A percentile compares a stretch with the other conserved stretches of the same genome.
Evolutionary conservation across 768 basidiomycete species (phyloP).

Genomic region (Porphyrellus cyaneotinctus): DNA sequence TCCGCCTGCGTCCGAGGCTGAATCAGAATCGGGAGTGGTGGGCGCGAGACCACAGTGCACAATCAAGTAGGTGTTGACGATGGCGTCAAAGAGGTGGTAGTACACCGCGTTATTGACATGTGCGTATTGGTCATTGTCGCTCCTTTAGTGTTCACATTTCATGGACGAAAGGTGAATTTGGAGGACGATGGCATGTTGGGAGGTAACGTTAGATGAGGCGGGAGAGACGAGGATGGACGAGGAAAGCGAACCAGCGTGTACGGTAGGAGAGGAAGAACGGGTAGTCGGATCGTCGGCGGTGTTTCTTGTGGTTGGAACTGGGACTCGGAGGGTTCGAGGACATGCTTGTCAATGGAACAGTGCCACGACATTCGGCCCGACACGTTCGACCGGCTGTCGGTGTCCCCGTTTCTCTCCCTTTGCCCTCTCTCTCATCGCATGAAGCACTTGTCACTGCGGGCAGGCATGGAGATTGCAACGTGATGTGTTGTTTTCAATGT

Average conservation of each 20-base stretch:
- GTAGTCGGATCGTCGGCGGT: slow-evolving; percentile 50
- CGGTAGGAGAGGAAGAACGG: slow-evolving; percentile 56
- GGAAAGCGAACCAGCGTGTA: slow-evolving; percentile 57
- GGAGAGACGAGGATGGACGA: background rate
- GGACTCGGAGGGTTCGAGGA: background rate
- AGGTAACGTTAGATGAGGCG: too few relatives aligned
- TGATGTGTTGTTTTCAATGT: too few relatives aligned
- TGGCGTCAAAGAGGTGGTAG: slow-evolving; percentile 78
- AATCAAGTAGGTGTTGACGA: slow-evolving; percentile 78
- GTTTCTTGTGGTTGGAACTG: slow-evolving; percentile 29
- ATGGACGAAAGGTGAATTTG: too few relatives aligned
- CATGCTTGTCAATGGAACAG: background rate
- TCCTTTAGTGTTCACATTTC: slow-evolving; percentile 48
- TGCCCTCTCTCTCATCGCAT: too few relatives aligned
- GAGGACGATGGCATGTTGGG: too few relatives aligned
- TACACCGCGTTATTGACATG: slow-evolving; percentile 82
- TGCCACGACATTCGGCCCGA: too few relatives aligned
- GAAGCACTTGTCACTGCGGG: too few relatives aligned
- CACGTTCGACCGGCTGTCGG: too few relatives aligned
- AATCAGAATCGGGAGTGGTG: slow-evolving; percentile 28
- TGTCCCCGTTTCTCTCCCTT: too few relatives aligned
- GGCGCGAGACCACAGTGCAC: slow-evolving; percentile 57
- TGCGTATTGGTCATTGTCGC: slow-evolving; percentile 82
- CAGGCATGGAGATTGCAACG: too few relatives aligned
- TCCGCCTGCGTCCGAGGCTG: background rate